A percentile compares a stretch with the other conserved stretches of the same genome.
Evolutionary conservation across 2,329 filamentous ascomycete species (phyloP).

Genomic region (Aspergillus japonicus): DNA sequence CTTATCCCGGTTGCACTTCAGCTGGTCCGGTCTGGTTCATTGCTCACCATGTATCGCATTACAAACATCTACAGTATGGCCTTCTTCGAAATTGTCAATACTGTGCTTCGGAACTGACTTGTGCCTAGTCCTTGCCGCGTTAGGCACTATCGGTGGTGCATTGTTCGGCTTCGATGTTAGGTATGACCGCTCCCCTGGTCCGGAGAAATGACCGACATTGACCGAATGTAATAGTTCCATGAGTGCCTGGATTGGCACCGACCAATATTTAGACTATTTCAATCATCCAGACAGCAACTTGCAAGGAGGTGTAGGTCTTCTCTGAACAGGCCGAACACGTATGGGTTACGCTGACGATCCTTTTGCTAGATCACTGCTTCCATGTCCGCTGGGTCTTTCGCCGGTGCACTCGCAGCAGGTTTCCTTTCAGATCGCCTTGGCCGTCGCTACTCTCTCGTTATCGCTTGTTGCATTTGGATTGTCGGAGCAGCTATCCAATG

Average conservation of each 20-base stretch:
- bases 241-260: slow-evolving; percentile 49
- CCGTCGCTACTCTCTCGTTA: slow-evolving; percentile 43
- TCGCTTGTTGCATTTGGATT: slow-evolving; percentile 34
- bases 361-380: slow-evolving; percentile 60
- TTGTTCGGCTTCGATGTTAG: slow-evolving; percentile 61
- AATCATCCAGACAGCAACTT: slow-evolving; percentile 44
- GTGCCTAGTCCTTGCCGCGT: slow-evolving; percentile 49
- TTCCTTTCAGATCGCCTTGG: slow-evolving; percentile 37
- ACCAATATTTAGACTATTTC: slow-evolving; percentile 57
- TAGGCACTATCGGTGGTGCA: slow-evolving; percentile 57
- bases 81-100: too few species aligned
- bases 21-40: not conserved
- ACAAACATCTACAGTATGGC: slow-evolving; percentile 22
- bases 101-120: not conserved
- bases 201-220: not conserved
- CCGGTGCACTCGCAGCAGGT: slow-evolving; percentile 54
- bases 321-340: not conserved
- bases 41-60: slow-evolving; percentile 22
- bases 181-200: slow-evolving; percentile 46
- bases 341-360: slow-evolving; percentile 23
- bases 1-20: not conserved
- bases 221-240: slow-evolving; percentile 29
- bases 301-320: slow-evolving; percentile 33
- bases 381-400: slow-evolving; percentile 70
- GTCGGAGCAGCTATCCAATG: slow-evolving; percentile 36